phyloP scores from a whole-genome alignment of 139 green algal species.

The Eudorina sp. region DNA sequence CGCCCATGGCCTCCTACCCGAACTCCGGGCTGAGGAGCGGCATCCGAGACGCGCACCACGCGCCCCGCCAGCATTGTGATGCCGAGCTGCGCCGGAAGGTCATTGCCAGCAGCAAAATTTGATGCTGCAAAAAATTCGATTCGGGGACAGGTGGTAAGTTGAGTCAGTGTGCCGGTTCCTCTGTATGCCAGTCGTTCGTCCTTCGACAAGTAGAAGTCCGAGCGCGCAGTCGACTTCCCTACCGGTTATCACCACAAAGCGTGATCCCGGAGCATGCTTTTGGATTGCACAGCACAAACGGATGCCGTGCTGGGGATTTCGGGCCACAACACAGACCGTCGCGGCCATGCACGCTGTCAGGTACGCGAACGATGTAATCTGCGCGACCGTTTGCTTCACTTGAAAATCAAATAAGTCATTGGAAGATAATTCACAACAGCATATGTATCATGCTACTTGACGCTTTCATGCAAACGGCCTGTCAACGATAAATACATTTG shows the following conservation, averaged over 20 bases:
- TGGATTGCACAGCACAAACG: background rate
- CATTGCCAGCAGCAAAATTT: background rate
- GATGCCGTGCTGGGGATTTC: background rate
- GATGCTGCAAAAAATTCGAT: background rate
- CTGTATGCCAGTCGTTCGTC: too few species aligned
- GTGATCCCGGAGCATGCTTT: background rate
- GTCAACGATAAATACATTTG: too few species aligned
- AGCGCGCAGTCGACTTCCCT: background rate
- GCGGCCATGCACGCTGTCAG: background rate
- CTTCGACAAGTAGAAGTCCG: too few species aligned
- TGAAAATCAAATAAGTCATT: too few species aligned
- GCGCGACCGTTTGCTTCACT: too few species aligned
- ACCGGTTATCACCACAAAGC: background rate
- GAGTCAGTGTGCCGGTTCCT: too few species aligned
- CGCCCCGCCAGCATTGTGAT: background rate
- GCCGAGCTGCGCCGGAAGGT: background rate
- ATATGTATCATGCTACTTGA: too few species aligned
- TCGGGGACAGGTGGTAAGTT: too few species aligned
- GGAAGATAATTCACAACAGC: too few species aligned
- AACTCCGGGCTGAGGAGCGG: background rate
- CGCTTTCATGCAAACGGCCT: too few species aligned
- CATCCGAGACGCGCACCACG: slow-evolving; percentile 7
- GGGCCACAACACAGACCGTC: slow-evolving; percentile 6
- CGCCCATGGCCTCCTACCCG: too few species aligned
- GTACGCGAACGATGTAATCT: too few species aligned